Base-by-base conservation (phyloP, 768 basidiomycete species). In the Lactarius sanguifluus region DNA sequence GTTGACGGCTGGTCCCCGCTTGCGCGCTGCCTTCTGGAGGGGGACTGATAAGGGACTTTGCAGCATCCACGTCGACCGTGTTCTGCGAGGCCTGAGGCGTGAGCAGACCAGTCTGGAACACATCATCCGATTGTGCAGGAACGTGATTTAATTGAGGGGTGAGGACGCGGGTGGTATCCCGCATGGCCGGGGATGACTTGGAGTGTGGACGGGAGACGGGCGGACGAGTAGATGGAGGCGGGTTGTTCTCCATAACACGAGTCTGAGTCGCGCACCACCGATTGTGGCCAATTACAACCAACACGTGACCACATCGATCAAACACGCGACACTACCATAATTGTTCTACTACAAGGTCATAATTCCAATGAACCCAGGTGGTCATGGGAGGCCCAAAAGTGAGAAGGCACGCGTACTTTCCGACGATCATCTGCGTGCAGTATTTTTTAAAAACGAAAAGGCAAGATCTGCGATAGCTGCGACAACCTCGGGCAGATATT, bases 341-440 rank as follows among this genome's bases (percentile, higher is more conserved):
- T 10, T 34, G 10, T 34, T 30, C 28, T 30, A n/a, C n/a, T n/a
- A n/a, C n/a, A n/a, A n/a, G n/a, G n/a, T n/a, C n/a, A n/a, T n/a
- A n/a, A n/a, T n/a, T n/a, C n/a, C 28, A 30, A 30, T 30, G 3
- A 30, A 30, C 5, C 30, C 30, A 32, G 32, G 32, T 32, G 6
- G 32, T 6, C 32, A 32, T 32, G 32, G 32, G 30, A 30, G n/a
- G n/a, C n/a, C n/a, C 5, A 30, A 32, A 32, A 32, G 32, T 6
- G 32, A 6, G 32, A 7, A 32, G 32, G 7, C 32, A 32, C 32
- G 32, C 34, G 34, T 36, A 36, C 34, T 36, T 85, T 5, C 91
- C 88, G 57, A 98, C 88, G 32, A 94, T 80, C 90, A 95, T 96
- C 2, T 95, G 94, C 90, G 72, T 88, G 98, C 34, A 34, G 34